These are phyloP conservation scores for Vigna reflexopilosa DNA, from an alignment of 306 rosid genomes.

Conservation along the genomic window DNA sequence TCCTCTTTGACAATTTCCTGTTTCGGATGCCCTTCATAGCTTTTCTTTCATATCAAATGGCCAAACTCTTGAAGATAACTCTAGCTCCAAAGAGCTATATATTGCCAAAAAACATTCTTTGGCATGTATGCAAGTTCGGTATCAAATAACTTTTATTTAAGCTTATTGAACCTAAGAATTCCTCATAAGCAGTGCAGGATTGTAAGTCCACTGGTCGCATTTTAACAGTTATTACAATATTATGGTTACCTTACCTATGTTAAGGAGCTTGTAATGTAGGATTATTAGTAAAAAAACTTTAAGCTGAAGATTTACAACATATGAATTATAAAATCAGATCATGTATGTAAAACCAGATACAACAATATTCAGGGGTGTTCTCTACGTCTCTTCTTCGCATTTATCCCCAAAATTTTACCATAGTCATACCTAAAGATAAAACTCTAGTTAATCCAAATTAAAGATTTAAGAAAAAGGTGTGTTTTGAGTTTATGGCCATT, in stretches of 20 bases:
- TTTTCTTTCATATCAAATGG: constrained; percentile 25
- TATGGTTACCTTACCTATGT: constrained; percentile 26
- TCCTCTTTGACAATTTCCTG: constrained; percentile 8
- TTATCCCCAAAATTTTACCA: constrained; percentile 1
- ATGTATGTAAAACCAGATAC: not conserved
- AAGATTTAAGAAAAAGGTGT: not conserved
- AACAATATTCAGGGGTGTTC: not conserved
- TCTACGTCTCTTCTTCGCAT: constrained; percentile 1
- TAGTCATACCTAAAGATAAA: constrained; percentile 15
- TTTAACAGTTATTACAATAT: constrained; percentile 26
- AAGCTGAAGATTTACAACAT: not conserved
- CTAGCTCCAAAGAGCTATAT: constrained; percentile 6
- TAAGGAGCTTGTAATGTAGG: not conserved
- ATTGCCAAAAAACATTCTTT: not conserved
- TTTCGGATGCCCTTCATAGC: constrained; percentile 20
- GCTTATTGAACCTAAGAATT: constrained; percentile 24
- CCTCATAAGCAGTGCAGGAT: constrained; percentile 9
- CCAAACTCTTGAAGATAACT: constrained; percentile 17
- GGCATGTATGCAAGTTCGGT: constrained; percentile 23
- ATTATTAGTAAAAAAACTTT: not conserved
- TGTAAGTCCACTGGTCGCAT: constrained; percentile 22
- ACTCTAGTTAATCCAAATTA: constrained; percentile 16
- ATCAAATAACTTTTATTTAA: constrained; percentile 14
- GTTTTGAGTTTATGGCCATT: not conserved
- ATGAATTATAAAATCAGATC: not conserved